A percentile compares a stretch with the other conserved stretches of the same genome.
Evolutionary conservation across 2,329 filamentous ascomycete species (phyloP).

Genomic region (Phaeosphaeriaceae sp.): DNA sequence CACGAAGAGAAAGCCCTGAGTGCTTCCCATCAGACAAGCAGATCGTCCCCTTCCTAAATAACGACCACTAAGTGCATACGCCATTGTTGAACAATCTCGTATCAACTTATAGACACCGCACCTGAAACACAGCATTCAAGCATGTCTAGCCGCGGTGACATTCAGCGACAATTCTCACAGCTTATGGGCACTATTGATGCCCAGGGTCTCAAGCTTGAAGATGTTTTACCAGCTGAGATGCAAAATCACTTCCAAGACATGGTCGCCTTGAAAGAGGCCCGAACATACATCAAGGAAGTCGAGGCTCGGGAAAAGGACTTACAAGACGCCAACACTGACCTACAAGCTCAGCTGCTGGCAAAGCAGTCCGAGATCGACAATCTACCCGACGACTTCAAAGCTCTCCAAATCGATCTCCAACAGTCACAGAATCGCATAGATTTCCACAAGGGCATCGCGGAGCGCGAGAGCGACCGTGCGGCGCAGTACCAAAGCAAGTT

Average conservation of each 20-base stretch:
- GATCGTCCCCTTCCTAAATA: no score
- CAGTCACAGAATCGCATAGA: conserved; percentile 17
- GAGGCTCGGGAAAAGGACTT: conserved; percentile 18
- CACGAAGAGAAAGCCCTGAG: no score
- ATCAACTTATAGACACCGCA: neutral
- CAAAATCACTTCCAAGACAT: conserved; percentile 14
- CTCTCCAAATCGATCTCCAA: conserved; percentile 23
- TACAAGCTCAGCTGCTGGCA: conserved; percentile 15
- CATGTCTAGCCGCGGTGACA: conserved; percentile 19
- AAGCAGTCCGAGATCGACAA: conserved; percentile 22
- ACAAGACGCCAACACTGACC: conserved; percentile 6
- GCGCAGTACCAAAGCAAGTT: conserved; percentile 20
- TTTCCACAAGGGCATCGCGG: conserved; percentile 14
- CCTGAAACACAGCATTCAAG: neutral
- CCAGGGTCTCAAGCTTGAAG: conserved; percentile 19
- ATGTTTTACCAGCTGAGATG: conserved; percentile 21
- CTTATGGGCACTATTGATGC: conserved; percentile 17
- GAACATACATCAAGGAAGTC: conserved; percentile 20
- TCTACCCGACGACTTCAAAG: conserved; percentile 19
- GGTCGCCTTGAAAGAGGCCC: conserved; percentile 20
- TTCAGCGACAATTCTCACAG: conserved; percentile 20
- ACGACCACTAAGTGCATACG: no score
- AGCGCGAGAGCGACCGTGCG: conserved; percentile 13
- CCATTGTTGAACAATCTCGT: neutral
- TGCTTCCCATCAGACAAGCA: no score